Conservation (phyloP, 495 filamentous ascomycete species). For the Penicillium herquei region DNA sequence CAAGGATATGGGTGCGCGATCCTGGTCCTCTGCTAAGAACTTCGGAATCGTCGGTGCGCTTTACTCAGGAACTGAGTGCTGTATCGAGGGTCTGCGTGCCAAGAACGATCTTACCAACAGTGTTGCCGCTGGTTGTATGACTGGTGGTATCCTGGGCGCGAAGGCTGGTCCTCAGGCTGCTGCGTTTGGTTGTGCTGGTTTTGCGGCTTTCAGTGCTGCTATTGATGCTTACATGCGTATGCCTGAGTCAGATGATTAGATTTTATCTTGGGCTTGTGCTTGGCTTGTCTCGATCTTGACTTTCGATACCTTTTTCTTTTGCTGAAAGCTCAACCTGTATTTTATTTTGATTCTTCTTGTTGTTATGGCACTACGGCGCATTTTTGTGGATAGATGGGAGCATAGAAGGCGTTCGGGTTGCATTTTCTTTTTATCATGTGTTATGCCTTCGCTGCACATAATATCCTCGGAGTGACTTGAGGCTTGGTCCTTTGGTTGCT, state of each 20-base stretch:
- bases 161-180: slow-evolving; percentile 90
- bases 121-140: slow-evolving; percentile 83
- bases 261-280: not conserved
- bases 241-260: slow-evolving; percentile 37
- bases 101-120: slow-evolving; percentile 94
- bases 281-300: slow-evolving; percentile 10
- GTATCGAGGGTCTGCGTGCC: slow-evolving; percentile 84
- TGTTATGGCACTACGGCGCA: slow-evolving; percentile 22
- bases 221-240: slow-evolving; percentile 90
- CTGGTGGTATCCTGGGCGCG: slow-evolving; percentile 80
- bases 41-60: slow-evolving; percentile 90
- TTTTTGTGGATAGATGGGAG: slow-evolving; percentile 23
- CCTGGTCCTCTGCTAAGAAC: slow-evolving; percentile 86
- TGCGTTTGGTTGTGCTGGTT: slow-evolving; percentile 85
- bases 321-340: not conserved
- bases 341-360: slow-evolving; percentile 18
- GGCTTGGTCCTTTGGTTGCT: no score
- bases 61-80: slow-evolving; percentile 91
- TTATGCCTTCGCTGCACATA: slow-evolving; percentile 3
- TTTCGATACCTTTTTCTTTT: not conserved
- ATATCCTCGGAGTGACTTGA: no score
- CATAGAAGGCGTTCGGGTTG: slow-evolving; percentile 28
- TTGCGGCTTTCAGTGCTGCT: slow-evolving; percentile 91
- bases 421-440: slow-evolving; percentile 7
- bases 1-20: slow-evolving; percentile 87